Percentiles rank a stretch among this genome's conserved stretches.
These are phyloP conservation scores for Fusarium armeniacum DNA, from an alignment of 2,329 filamentous ascomycete species.

Conservation along the genomic window DNA sequence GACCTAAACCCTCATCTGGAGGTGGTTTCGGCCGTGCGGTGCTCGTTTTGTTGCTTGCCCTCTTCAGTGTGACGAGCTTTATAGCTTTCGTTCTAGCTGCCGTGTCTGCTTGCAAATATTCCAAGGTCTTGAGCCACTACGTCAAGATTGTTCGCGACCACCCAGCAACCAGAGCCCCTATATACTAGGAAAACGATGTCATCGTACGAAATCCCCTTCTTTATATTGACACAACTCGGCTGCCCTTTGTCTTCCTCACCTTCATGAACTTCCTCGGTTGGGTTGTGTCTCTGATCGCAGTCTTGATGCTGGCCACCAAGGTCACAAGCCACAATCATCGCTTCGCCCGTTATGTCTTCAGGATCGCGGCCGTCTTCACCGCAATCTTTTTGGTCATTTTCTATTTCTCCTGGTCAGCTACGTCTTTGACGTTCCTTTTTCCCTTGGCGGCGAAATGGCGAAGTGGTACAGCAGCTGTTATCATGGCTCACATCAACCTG, in stretches of 20 bases:
- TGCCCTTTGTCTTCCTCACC: conserved; percentile 42
- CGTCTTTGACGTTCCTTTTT: conserved; percentile 3
- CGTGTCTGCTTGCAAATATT: conserved; percentile 19
- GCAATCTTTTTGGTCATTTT: conserved; percentile 34
- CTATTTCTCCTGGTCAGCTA: conserved; percentile 18
- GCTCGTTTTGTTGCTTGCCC: conserved; percentile 34
- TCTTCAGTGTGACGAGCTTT: conserved; percentile 44
- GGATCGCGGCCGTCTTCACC: conserved; percentile 44
- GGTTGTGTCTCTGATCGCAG: conserved; percentile 26
- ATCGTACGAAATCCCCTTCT: neutral
- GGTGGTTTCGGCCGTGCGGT: conserved; percentile 18
- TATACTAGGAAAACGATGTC: neutral
- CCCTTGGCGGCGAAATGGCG: neutral
- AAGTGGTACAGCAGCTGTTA: conserved; percentile 19
- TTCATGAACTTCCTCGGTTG: conserved; percentile 31
- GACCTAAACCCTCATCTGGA: neutral
- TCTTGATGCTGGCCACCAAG: conserved; percentile 27
- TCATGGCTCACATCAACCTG: conserved; percentile 45
- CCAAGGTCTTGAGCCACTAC: neutral
- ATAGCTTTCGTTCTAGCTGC: conserved; percentile 40
- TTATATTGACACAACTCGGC: neutral
- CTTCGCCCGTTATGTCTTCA: conserved; percentile 46
- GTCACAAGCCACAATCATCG: conserved; percentile 5
- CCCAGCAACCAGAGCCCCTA: neutral
- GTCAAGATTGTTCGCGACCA: neutral